A percentile compares a stretch with the other conserved stretches of the same genome.
Conservation (phyloP, 2,329 filamentous ascomycete genomes). For the Verticillium zaregamsianum region DNA sequence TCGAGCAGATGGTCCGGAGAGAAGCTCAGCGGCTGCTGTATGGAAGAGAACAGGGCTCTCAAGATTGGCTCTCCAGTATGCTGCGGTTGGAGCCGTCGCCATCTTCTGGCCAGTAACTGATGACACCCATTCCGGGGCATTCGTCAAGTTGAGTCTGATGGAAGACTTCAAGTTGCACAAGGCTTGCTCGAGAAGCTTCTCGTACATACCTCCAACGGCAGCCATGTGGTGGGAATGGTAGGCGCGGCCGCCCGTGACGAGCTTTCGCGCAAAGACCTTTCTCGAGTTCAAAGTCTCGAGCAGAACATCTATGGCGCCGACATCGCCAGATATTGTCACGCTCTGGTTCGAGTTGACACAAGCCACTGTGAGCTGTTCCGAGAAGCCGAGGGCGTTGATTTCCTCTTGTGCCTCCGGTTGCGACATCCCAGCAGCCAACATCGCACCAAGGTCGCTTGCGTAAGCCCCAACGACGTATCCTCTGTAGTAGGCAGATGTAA, state of each 20-base stretch:
- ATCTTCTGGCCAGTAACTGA: not conserved
- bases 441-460: not conserved
- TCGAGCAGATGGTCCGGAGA: constrained; percentile 2
- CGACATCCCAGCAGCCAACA: constrained; percentile 1
- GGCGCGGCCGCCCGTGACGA: constrained; percentile 31
- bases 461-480: constrained; percentile 8
- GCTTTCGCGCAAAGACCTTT: constrained; percentile 20
- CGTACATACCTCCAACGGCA: constrained; percentile 7
- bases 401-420: not conserved
- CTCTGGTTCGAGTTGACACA: constrained; percentile 22
- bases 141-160: constrained; percentile 9
- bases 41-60: constrained; percentile 17
- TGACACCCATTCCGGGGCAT: not conserved
- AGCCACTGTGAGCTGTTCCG: constrained; percentile 18
- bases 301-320: constrained; percentile 19
- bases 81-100: constrained; percentile 1
- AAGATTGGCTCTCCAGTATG: constrained; percentile 22
- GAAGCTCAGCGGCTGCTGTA: constrained; percentile 8
- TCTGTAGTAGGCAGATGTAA: constrained; percentile 14
- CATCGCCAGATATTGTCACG: constrained; percentile 23
- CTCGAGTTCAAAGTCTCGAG: constrained; percentile 16
- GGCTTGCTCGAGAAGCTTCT: not conserved
- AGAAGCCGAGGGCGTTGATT: constrained; percentile 13
- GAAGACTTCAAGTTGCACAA: not conserved
- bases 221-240: constrained; percentile 38